Base-by-base conservation (phyloP, 2,329 filamentous ascomycete genomes). In the Fusarium phyllophilum region DNA sequence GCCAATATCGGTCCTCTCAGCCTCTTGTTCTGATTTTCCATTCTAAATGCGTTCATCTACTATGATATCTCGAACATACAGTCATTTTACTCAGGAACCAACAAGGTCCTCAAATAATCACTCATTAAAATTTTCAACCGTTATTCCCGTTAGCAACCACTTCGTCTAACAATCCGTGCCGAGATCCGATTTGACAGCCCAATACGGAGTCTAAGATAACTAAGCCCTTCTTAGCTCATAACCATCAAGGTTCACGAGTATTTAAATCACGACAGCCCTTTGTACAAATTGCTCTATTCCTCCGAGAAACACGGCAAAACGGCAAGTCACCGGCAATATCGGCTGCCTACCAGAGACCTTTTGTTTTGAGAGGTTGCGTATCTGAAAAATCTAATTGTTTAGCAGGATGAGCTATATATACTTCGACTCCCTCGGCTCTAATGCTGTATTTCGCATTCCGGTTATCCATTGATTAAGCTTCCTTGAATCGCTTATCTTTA, bases 161-260 rank as follows among this genome's bases (percentile, higher is more conserved):
- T 31, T 22, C 3, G 20, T 55, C 15, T 10, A 11, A 39, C 24
- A 41, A 41, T 18, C 8, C 51, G 51, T 55, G 51, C 51, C 51
- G 51, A 41, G 34, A 55, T 41, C 51, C 51, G 51, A 55, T n/a
- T 29, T 41, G 34, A 55, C 24, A 55, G 18, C 34, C 51, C 24
- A 55, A 55, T 55, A 55, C 34, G 34, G 34, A 41, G 2, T 39
- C 24, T 14, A 41, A 41, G 20, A 41, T 55, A 55, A 55, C 34
- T 55, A 55, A 41, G 20, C 24, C 51, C 11, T 41, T 55, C 34
- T 31, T 55, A 41, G 51, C 51, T 55, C 34, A 41, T 55, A 55
- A 41, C 51, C 51, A 55, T 55, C 51, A 55, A n/a, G 51, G 51
- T 55, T 55, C 51, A 29, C 34, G 20, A 55, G 36, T 41, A 55